Base-by-base conservation (phyloP, 1,284 basidiomycete species). In the Fomitiporia mediterranea region DNA sequence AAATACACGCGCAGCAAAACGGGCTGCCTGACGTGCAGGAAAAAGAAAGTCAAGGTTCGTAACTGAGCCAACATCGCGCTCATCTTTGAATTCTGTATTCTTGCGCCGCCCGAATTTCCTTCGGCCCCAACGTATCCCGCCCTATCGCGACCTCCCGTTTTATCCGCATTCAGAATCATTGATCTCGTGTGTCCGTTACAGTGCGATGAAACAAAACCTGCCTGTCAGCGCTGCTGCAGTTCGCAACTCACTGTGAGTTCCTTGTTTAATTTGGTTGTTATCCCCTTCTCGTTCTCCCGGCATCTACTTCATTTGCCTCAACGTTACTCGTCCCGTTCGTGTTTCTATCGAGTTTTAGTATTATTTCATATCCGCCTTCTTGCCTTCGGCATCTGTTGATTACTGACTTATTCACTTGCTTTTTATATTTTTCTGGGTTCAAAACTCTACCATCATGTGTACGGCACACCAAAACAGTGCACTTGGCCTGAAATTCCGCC, bases 1-100 rank as follows among this genome's bases (percentile, higher is more conserved):
- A 68, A 68, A 60, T 68, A 68, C 59, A 67, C 67, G 25, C 62
- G 67, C 50, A 67, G 66, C 55, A 69, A 69, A 58, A 63, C 64
- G 13, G 67, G 67, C 9, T 69, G 67, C 55, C 57, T 69, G 32
- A 68, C 67, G 3, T 69, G 67, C 58, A 60, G 67, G 35, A 61
- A 56, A 37, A 68, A 68, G 60, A 69, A 69, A 58, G 65, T 69
- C 56, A 69, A 69, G 61, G 67, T 68, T 54, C 42, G 62, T 57
- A 48, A 40, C 34, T 58, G 57, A 55, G 53, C 35, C 32, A 9
- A 21, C 44, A 54, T 21, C 57, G 43, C 59, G 30, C 25, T 47
- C 13, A 39, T 3, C 30, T 40, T 51, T 40, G 25, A 43, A 43
- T 40, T 35, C 17, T 32, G 21, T 21, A 44, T 44, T 44, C 38